These are phyloP conservation scores for Castanospermum australe DNA, from an alignment of 306 rosid genomes.

Conservation along the genomic window DNA sequence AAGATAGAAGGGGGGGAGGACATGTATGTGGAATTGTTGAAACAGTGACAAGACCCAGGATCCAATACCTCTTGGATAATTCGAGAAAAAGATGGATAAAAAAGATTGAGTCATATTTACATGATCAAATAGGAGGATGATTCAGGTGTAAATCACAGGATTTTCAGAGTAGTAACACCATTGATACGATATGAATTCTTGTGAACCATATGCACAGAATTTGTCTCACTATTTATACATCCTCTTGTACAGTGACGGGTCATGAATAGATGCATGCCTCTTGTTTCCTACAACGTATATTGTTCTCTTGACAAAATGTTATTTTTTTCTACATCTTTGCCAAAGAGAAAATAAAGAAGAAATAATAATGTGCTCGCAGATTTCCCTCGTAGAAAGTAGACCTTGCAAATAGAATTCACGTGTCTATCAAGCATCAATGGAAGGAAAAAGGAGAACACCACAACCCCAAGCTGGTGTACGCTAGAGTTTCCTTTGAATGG, in stretches of 20 bases:
- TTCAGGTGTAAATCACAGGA: conserved; percentile 3
- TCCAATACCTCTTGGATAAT: not conserved
- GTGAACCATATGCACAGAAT: conserved; percentile 19
- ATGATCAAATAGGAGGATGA: conserved; percentile 19
- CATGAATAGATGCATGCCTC: conserved; percentile 6
- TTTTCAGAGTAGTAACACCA: conserved; percentile 3
- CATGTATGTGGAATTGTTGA: conserved; percentile 11
- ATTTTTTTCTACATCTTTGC: not conserved
- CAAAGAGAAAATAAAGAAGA: not conserved
- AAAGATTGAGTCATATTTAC: not conserved
- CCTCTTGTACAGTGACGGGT: conserved; percentile 44
- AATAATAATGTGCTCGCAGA: not conserved
- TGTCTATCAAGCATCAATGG: not conserved
- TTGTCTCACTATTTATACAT: conserved; percentile 22
- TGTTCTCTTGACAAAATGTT: not conserved
- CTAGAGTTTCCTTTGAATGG: not conserved
- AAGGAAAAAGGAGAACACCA: not conserved
- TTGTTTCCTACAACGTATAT: not conserved
- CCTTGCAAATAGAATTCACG: not conserved
- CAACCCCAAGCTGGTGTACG: not conserved
- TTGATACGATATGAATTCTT: conserved; percentile 21
- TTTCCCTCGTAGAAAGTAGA: not conserved
- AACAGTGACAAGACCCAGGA: not conserved
- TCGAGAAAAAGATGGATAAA: not conserved
- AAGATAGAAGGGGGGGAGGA: not conserved